phyloP scores from a whole-genome alignment of 176 grass and related monocot genomes.

The Aechmea fasciata region DNA sequence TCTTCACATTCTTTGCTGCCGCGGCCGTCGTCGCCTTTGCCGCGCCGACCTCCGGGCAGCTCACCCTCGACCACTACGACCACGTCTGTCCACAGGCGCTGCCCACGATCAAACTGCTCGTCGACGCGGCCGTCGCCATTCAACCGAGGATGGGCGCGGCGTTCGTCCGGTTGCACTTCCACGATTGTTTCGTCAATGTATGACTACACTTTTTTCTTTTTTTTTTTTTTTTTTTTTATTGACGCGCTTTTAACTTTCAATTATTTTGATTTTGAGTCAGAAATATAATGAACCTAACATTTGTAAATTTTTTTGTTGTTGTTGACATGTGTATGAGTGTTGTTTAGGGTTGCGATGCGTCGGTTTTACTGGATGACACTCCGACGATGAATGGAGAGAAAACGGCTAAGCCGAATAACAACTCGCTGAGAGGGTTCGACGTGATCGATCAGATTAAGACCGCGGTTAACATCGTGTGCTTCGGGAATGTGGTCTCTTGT shows the following conservation, averaged over 20 bases:
- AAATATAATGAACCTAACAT: too few relatives aligned
- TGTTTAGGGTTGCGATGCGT: constrained; percentile 6
- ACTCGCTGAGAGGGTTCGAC: background rate
- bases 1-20: background rate
- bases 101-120: constrained; percentile 41
- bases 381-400: constrained; percentile 4
- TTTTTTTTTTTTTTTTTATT: background rate
- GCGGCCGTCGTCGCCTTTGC: background rate
- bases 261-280: too few relatives aligned
- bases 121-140: constrained; percentile 33
- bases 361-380: constrained; percentile 4
- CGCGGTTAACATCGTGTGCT: constrained; percentile 21
- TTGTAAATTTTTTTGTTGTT: too few relatives aligned
- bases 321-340: background rate
- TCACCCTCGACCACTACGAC: constrained; percentile 46
- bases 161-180: constrained; percentile 72
- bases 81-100: constrained; percentile 56
- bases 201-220: background rate
- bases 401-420: constrained; percentile 34
- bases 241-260: too few relatives aligned
- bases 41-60: constrained; percentile 12
- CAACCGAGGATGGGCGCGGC: constrained; percentile 60
- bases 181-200: constrained; percentile 81
- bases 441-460: background rate
- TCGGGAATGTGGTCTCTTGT: constrained; percentile 7